These are phyloP conservation scores for Hypoxylon trugodes DNA, from an alignment of 495 filamentous ascomycete genomes.

Conservation along the genomic window DNA sequence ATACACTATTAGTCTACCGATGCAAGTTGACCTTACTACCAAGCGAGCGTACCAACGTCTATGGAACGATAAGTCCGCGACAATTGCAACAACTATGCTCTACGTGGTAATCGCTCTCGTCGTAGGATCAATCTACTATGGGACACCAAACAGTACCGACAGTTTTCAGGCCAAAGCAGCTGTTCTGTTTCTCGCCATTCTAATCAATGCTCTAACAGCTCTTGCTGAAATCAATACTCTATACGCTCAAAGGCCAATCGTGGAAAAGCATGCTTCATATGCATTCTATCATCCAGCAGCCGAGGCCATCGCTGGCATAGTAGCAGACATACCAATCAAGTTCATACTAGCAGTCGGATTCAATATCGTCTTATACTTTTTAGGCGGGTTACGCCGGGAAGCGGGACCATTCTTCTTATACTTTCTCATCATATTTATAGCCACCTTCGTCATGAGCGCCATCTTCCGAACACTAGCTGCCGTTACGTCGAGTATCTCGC, in stretches of 20 bases:
- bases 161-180: neutral
- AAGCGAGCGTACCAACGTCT: slow-evolving; percentile 3
- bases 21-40: slow-evolving; percentile 1
- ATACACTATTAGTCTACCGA: slow-evolving; percentile 4
- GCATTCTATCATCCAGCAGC: slow-evolving; percentile 6
- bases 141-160: neutral
- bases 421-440: neutral
- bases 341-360: slow-evolving; percentile 1
- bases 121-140: neutral
- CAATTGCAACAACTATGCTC: neutral
- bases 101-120: neutral
- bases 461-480: slow-evolving; percentile 2
- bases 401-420: slow-evolving; percentile 3
- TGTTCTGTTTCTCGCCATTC: slow-evolving; percentile 2
- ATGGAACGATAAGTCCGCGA: slow-evolving; percentile 7
- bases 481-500: neutral
- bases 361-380: slow-evolving; percentile 2
- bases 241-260: slow-evolving; percentile 7
- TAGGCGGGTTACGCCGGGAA: neutral
- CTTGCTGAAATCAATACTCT: slow-evolving; percentile 3
- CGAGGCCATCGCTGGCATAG: slow-evolving; percentile 2
- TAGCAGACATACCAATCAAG: slow-evolving; percentile 5
- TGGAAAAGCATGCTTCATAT: slow-evolving; percentile 8
- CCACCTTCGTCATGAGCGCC: slow-evolving; percentile 4
- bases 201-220: slow-evolving; percentile 1